Evolutionary conservation across 1,284 basidiomycete genomes (phyloP).

Genomic region (Naganishia sp.): DNA sequence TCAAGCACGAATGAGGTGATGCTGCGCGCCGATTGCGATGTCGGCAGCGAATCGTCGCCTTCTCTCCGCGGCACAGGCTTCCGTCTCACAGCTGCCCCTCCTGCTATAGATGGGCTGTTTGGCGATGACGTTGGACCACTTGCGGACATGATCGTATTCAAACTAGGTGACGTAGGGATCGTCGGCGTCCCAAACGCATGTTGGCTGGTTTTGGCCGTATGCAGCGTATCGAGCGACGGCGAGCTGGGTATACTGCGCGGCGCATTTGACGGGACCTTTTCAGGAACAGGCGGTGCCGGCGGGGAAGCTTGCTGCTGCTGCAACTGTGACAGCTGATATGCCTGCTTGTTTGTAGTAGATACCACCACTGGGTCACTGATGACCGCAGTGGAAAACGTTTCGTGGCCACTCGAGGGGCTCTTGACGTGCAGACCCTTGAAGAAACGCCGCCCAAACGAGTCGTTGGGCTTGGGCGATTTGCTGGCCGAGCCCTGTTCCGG

Average conservation of each 20-base stretch:
- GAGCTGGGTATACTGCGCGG: slow-evolving; percentile 8
- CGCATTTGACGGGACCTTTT: not conserved
- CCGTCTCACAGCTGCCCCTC: slow-evolving; percentile 32
- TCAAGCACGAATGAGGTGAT: slow-evolving; percentile 44
- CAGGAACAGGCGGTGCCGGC: slow-evolving; percentile 8
- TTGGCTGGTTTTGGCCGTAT: not conserved
- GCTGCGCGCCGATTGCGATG: slow-evolving; percentile 38
- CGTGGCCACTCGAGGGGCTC: slow-evolving; percentile 6
- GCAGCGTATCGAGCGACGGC: slow-evolving; percentile 16
- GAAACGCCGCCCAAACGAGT: slow-evolving; percentile 29
- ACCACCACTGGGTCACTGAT: slow-evolving; percentile 20
- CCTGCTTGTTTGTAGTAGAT: slow-evolving; percentile 21
- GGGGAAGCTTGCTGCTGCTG: slow-evolving; percentile 24
- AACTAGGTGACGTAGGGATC: slow-evolving; percentile 10
- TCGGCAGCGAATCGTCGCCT: slow-evolving; percentile 21
- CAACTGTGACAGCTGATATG: slow-evolving; percentile 15
- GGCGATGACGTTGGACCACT: slow-evolving; percentile 7
- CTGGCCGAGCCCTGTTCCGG: not conserved
- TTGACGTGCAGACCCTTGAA: slow-evolving; percentile 28
- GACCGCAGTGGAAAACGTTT: not conserved
- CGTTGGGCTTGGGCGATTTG: slow-evolving; percentile 22
- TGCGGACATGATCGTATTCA: slow-evolving; percentile 16
- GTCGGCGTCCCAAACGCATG: slow-evolving; percentile 10
- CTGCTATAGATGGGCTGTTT: not conserved
- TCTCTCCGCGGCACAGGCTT: slow-evolving; percentile 38